Percentiles rank a stretch among this genome's conserved stretches.
Conservation (phyloP, 192 early-diverging fungal genomes). For the Rhizophagus clarus region DNA sequence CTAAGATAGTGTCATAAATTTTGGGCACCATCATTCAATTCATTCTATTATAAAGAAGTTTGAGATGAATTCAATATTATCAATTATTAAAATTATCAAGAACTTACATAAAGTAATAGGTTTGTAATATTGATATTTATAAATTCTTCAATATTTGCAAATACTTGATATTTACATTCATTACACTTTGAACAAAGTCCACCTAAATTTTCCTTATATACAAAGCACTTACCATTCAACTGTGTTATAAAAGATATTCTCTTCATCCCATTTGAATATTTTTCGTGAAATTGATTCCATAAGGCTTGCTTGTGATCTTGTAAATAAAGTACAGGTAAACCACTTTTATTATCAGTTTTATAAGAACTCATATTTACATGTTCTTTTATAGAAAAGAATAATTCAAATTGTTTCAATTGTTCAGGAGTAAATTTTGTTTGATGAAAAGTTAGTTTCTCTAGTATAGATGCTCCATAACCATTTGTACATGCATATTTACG, state of each 20-base stretch:
- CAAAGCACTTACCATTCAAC: not conserved
- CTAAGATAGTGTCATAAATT: no score
- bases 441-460: not conserved
- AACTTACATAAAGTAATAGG: not conserved
- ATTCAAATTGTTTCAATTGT: not conserved
- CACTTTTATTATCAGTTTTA: not conserved
- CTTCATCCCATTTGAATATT: not conserved
- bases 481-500: not conserved
- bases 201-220: conserved; percentile 7
- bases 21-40: no score
- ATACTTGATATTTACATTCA: not conserved
- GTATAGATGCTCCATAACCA: not conserved
- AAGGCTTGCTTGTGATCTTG: not conserved
- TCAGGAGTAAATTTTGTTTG: not conserved
- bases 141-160: not conserved
- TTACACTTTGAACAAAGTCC: not conserved
- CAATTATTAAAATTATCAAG: no score
- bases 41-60: no score
- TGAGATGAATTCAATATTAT: no score
- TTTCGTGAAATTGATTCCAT: not conserved
- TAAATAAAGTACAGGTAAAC: not conserved
- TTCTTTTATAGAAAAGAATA: not conserved
- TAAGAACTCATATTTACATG: not conserved
- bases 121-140: not conserved
- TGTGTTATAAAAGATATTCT: not conserved